Evolutionary conservation across 2,329 filamentous ascomycete genomes (phyloP).

Genomic region (Monosporascus sp.): DNA sequence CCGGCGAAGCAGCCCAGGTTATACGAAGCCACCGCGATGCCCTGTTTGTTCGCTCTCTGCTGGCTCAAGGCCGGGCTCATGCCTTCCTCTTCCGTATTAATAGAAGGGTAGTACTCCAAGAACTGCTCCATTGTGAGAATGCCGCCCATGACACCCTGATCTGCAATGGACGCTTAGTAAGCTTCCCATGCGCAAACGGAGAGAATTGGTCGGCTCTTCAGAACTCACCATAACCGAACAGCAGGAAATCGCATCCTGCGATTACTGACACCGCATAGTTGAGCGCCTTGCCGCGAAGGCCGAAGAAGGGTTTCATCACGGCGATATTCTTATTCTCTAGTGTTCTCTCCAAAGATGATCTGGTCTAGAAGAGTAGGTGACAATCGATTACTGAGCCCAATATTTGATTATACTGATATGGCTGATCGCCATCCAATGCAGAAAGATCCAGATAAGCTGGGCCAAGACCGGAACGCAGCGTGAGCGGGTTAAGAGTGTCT

Average conservation of each 20-base stretch:
- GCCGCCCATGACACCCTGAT: conserved; percentile 72
- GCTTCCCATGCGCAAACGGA: conserved; percentile 1
- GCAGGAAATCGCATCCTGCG: conserved; percentile 67
- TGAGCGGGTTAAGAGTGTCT: no score
- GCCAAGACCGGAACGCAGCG: no score
- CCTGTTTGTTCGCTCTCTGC: conserved; percentile 45
- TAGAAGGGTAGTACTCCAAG: conserved; percentile 46
- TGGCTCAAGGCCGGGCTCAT: conserved; percentile 28
- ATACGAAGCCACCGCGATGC: conserved; percentile 50
- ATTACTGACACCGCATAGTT: conserved; percentile 67
- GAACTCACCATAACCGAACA: conserved; percentile 48
- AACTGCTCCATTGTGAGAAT: conserved; percentile 66
- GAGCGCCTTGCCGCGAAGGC: conserved; percentile 59
- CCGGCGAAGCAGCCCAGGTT: conserved; percentile 55
- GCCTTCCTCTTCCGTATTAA: conserved; percentile 39
- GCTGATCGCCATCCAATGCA: no score
- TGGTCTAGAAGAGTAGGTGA: not conserved
- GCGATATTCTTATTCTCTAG: conserved; percentile 1
- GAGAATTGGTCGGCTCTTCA: not conserved
- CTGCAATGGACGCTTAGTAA: conserved; percentile 38
- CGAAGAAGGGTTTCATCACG: conserved; percentile 47
- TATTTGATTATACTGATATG: no score
- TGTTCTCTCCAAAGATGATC: not conserved
- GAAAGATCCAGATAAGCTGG: no score
- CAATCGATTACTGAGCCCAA: no score